Evolutionary conservation across 495 filamentous ascomycete genomes (phyloP), one percentile per base, ranked within the genome.

Genomic region (Xylaria scruposa): DNA sequence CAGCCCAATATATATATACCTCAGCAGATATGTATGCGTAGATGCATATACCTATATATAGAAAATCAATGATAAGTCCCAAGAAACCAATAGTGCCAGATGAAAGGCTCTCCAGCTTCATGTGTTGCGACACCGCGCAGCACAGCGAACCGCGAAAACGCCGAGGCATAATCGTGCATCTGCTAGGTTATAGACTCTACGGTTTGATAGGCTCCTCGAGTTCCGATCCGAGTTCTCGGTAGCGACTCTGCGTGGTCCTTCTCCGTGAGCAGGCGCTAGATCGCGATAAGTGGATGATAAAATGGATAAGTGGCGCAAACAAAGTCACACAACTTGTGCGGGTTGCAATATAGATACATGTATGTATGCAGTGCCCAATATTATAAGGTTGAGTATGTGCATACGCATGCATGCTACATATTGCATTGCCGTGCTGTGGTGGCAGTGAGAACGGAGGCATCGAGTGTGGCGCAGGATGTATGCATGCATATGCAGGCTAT

Each of bases 401-500:
- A 26, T 54, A 29, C 21, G 12, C 13, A 31, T 56, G 53, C 13
- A 31, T 17, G 12, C 15, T 4, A 31, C 7, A 17, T 54, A 54
- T 12, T 36, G 60, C 44, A 26, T 44, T 63, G 40, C 26, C 13
- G 60, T 13, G 21, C 2, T 26, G 21, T 47, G 29, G 61, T 47
- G 38, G 61, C 40, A 26, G 65, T 56, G 36, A 29, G 6, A 54
- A 31, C 2, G 17, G 13, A 26, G 24, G 6, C 13, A 24, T 13
- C 8, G 19, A 26, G n/a, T 46, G 47, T 6, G 17, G 49, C 65
- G 65, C 65, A 42, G n/a, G 51, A 21, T 31, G 10, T 42, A 12
- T 42, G 38, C 38, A 58, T 47, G 51, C 51, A 46, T 59, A 68
- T 68, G 66, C 66, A 68, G 53, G 66, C 36, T 26, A 33, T 29